These are phyloP conservation scores for Lathyrus sativus DNA, from an alignment of 306 rosid species.

Conservation along the genomic window DNA sequence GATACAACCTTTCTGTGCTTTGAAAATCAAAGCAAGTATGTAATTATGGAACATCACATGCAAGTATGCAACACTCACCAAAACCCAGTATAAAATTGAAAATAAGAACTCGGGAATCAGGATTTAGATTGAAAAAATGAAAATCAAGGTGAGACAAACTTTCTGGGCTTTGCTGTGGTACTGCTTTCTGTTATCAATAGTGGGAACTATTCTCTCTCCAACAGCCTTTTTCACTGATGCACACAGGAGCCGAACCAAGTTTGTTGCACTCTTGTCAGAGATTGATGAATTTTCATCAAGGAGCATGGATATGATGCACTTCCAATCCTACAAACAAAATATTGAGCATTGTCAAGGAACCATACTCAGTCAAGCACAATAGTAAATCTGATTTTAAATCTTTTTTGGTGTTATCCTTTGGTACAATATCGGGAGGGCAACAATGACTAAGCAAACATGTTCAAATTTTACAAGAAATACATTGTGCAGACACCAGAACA, in stretches of 20 bases:
- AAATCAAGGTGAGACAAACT: conserved; percentile 48
- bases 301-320: conserved; percentile 85
- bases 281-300: conserved; percentile 71
- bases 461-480: conserved; percentile 4
- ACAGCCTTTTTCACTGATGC: conserved; percentile 93
- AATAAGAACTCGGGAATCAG: conserved; percentile 19
- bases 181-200: conserved; percentile 79
- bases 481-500: conserved; percentile 4
- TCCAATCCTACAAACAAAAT: conserved; percentile 85
- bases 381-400: conserved; percentile 18
- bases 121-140: conserved; percentile 26
- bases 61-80: background rate
- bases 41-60: background rate
- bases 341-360: conserved; percentile 37
- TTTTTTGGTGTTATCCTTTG: conserved; percentile 24
- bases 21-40: conserved; percentile 24
- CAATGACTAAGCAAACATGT: conserved; percentile 8
- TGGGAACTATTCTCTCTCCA: conserved; percentile 95
- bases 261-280: conserved; percentile 86
- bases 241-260: conserved; percentile 90
- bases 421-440: conserved; percentile 28
- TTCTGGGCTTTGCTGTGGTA: conserved; percentile 88
- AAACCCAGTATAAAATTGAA: background rate
- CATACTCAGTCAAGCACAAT: conserved; percentile 10
- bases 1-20: conserved; percentile 82